phyloP scores from a whole-genome alignment of 1,284 basidiomycete genomes.

The Fomitopsis pinicola region DNA sequence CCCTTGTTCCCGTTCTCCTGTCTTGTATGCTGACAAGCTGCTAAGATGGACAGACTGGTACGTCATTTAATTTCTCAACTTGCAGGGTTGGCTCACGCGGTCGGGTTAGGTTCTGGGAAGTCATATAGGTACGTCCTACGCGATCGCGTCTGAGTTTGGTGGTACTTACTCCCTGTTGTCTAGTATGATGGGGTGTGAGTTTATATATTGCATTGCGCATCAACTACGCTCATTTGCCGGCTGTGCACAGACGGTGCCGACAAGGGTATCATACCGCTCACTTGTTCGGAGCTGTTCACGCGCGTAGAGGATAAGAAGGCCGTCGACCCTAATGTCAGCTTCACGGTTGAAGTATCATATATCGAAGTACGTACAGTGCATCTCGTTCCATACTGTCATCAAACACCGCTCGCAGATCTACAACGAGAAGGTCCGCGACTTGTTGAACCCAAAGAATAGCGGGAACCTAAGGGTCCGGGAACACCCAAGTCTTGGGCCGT shows the following conservation, averaged over 20 bases:
- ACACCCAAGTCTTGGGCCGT: constrained; percentile 92
- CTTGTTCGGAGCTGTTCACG: constrained; percentile 89
- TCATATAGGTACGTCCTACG: constrained; percentile 69
- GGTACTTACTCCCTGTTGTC: constrained; percentile 2
- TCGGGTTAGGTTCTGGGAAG: constrained; percentile 82
- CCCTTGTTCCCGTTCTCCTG: constrained; percentile 3
- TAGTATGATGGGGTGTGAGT: constrained; percentile 98
- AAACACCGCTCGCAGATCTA: constrained; percentile 65
- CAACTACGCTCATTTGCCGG: neutral
- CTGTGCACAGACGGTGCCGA: constrained; percentile 76
- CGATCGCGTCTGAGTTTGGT: neutral
- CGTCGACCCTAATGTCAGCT: constrained; percentile 67
- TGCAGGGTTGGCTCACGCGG: constrained; percentile 1
- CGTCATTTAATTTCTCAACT: constrained; percentile 20
- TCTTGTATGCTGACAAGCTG: constrained; percentile 11
- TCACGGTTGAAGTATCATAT: constrained; percentile 95
- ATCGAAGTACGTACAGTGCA: constrained; percentile 64
- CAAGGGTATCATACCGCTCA: constrained; percentile 97
- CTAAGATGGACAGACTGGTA: constrained; percentile 84
- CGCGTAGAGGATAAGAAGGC: constrained; percentile 70
- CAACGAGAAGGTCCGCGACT: constrained; percentile 97
- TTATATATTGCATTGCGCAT: neutral
- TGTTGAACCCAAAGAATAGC: constrained; percentile 96
- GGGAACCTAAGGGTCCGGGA: constrained; percentile 96
- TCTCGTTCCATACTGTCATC: neutral